Evolutionary conservation across 2,329 filamentous ascomycete genomes (phyloP).

Genomic region (Aspergillus japonicus): DNA sequence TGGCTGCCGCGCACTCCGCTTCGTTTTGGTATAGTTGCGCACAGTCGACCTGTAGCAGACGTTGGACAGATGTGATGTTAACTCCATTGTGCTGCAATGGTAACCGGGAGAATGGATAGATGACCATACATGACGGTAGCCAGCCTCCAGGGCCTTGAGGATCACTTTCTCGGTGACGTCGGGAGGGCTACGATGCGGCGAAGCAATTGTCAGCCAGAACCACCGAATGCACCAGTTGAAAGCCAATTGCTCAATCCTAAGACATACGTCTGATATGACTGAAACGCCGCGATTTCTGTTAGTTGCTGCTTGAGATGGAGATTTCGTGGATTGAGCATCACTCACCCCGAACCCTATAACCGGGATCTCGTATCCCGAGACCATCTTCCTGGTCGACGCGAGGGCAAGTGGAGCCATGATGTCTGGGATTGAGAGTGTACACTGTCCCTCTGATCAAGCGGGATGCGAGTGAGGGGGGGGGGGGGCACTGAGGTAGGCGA

Average conservation of each 20-base stretch:
- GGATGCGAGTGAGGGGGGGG: neutral
- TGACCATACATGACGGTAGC: slow-evolving; percentile 56
- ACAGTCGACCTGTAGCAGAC: slow-evolving; percentile 51
- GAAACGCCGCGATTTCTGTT: neutral
- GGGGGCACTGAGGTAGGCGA: neutral
- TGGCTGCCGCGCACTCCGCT: slow-evolving; percentile 53
- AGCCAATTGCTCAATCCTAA: neutral
- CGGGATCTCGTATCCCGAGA: slow-evolving; percentile 42
- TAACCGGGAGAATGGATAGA: neutral
- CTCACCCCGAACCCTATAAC: slow-evolving; percentile 45
- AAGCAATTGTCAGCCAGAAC: neutral
- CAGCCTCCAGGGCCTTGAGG: slow-evolving; percentile 54
- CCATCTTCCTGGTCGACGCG: slow-evolving; percentile 40
- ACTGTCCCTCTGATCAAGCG: neutral
- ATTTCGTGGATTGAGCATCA: neutral
- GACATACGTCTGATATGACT: slow-evolving; percentile 45
- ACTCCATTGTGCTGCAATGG: neutral
- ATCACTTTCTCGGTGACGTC: slow-evolving; percentile 59
- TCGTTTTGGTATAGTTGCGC: slow-evolving; percentile 61
- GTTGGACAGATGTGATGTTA: neutral
- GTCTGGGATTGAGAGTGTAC: neutral
- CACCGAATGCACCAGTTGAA: neutral
- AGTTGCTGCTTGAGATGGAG: neutral
- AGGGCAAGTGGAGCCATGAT: slow-evolving; percentile 30
- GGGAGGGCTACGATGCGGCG: slow-evolving; percentile 46